Evolutionary conservation across 2,329 filamentous ascomycete species (phyloP).

Genomic region (Hymenoscyphus albidus): DNA sequence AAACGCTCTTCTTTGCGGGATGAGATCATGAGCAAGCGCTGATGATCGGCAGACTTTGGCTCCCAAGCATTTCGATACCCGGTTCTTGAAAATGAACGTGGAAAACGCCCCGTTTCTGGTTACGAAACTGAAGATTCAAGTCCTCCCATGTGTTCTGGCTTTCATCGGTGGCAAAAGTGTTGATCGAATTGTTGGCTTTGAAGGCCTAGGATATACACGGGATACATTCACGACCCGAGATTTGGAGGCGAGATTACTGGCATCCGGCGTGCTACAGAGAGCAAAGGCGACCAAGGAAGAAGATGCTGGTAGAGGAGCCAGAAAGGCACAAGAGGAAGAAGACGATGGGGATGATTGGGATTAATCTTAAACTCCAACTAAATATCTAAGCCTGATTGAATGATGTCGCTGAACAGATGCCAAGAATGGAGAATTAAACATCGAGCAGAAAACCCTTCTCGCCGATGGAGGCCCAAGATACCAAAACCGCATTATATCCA

Average conservation of each 20-base stretch:
- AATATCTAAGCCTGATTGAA: not conserved
- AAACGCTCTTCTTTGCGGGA: not conserved
- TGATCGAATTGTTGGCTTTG: conserved; percentile 56
- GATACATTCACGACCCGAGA: conserved; percentile 53
- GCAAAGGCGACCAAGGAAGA: conserved; percentile 48
- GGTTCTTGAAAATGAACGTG: conserved; percentile 55
- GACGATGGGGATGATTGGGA: conserved; percentile 51
- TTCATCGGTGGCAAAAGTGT: conserved; percentile 53
- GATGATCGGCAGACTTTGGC: conserved; percentile 42
- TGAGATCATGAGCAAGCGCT: not conserved
- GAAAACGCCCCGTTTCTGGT: conserved; percentile 58
- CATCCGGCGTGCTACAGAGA: conserved; percentile 48
- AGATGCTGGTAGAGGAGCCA: conserved; percentile 34
- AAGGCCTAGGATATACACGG: conserved; percentile 48
- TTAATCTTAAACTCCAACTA: conserved; percentile 12
- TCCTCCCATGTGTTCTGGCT: conserved; percentile 54
- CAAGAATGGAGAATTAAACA: not conserved
- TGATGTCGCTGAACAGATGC: not conserved
- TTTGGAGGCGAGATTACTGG: conserved; percentile 49
- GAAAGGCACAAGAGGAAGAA: conserved; percentile 40
- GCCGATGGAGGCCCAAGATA: not conserved
- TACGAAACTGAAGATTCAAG: conserved; percentile 53
- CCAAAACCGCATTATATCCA: not conserved
- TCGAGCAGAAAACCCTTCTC: not conserved
- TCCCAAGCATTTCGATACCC: conserved; percentile 54